Evolutionary conservation across 768 basidiomycete species (phyloP), one percentile per base, ranked within the genome.

Genomic region (Amanita rimosa): DNA sequence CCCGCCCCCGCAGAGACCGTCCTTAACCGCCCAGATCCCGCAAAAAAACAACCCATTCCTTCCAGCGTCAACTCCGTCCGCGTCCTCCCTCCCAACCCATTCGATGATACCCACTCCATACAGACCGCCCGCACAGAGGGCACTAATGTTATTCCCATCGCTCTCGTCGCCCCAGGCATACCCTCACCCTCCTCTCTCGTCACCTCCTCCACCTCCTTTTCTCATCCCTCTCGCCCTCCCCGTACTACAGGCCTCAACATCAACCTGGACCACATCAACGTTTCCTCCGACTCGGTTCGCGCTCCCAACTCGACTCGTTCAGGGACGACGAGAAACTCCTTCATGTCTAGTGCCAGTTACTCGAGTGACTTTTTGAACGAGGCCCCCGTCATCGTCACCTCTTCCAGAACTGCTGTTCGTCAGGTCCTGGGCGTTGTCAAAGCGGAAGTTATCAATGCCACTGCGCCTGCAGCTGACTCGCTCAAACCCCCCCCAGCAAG

Each of bases 61-160:
- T 53, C 62, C 10, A 53, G 74, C 52, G 59, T 60, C 21, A 71
- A 61, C 53, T 67, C 63, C 9, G 66, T 77, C 51, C 67, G 76
- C 50, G 71, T 78, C 3, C 67, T 65, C 22, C 54, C 51, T 38
- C 70, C 67, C 44, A 87, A 90, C 67, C 87, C 87, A 19, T 91
- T 90, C 63, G 76, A 78, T 37, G 87, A 91, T 57, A 66, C 64
- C 22, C 78, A 83, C 42, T 90, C 87, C 34, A 91, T 91, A 51
- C 84, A 86, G 63, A 91, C 88, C 24, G 78, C 81, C n/a, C 74
- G 78, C 38, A 83, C 86, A 11, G 82, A 85, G 59, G 77, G 78
- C 37, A 85, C 88, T 19, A 91, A 91, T 55, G 87, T 89, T 54
- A 91, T 91, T 50, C 87, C 87, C 52, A 90, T 91, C 52, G 87